phyloP scores from a whole-genome alignment of 768 basidiomycete species.

The Ramaria sp. region DNA sequence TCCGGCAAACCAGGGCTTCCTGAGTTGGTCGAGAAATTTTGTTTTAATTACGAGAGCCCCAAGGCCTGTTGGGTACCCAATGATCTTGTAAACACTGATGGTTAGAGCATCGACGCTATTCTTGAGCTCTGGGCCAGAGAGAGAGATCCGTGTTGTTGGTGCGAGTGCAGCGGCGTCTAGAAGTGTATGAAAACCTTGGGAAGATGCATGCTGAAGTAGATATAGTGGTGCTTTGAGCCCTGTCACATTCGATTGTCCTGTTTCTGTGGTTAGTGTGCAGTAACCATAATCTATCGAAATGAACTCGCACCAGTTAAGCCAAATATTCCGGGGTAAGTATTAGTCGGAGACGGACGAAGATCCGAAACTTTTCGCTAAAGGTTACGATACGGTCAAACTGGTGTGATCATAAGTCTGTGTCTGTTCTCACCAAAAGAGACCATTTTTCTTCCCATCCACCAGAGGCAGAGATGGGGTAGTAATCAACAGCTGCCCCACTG shows the following conservation, averaged over 20 bases:
- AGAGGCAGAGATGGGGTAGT: slow-evolving; percentile 32
- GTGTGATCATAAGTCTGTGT: neutral
- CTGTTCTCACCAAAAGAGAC: neutral
- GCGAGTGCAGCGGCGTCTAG: slow-evolving; percentile 77
- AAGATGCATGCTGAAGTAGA: slow-evolving; percentile 50
- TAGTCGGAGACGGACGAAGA: neutral
- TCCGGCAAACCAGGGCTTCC: slow-evolving; percentile 78
- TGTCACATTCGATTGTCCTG: slow-evolving; percentile 75
- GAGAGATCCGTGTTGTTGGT: slow-evolving; percentile 57
- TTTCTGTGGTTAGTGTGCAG: slow-evolving; percentile 24
- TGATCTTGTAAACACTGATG: slow-evolving; percentile 84
- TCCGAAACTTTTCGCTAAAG: slow-evolving; percentile 2
- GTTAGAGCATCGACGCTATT: slow-evolving; percentile 74
- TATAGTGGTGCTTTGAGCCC: slow-evolving; percentile 64
- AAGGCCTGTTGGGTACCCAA: slow-evolving; percentile 78
- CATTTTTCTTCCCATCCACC: slow-evolving; percentile 7
- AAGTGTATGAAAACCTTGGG: slow-evolving; percentile 63
- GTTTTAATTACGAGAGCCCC: slow-evolving; percentile 71
- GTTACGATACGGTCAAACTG: neutral
- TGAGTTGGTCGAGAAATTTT: slow-evolving; percentile 46
- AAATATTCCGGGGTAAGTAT: slow-evolving; percentile 6
- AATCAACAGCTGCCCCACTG: slow-evolving; percentile 46
- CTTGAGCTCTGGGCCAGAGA: slow-evolving; percentile 30
- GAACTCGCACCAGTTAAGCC: neutral
- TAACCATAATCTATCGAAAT: neutral